Conservation (phyloP, 345 rosid species). For the Salix purpurea region DNA sequence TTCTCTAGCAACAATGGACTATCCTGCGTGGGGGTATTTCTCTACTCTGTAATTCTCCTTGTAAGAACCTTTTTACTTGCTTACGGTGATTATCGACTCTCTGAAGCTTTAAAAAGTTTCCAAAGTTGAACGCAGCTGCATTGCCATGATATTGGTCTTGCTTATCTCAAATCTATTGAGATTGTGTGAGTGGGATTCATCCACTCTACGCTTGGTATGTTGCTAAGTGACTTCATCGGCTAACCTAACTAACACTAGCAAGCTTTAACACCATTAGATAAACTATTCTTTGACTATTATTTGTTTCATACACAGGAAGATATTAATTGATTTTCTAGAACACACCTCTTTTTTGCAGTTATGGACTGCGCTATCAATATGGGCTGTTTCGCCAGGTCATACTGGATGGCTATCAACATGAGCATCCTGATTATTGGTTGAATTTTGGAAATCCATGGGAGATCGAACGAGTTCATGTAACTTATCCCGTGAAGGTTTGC, state of each 20-base stretch:
- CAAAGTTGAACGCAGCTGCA: background rate
- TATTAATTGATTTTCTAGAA: background rate
- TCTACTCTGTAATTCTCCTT: background rate
- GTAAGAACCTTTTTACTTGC: background rate
- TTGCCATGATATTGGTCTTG: background rate
- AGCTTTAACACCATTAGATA: background rate
- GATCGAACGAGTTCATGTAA: slow-evolving; percentile 41
- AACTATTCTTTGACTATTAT: background rate
- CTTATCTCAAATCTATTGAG: background rate
- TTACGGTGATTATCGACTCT: background rate
- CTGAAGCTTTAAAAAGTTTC: background rate
- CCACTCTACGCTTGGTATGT: too few species aligned
- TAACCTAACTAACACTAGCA: too few species aligned
- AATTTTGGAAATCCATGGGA: slow-evolving; percentile 56
- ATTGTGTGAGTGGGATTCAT: too few species aligned
- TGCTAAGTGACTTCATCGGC: too few species aligned
- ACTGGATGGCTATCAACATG: slow-evolving; percentile 47
- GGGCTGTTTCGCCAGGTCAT: slow-evolving; percentile 49
- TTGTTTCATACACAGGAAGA: background rate
- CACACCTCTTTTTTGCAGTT: slow-evolving; percentile 23
- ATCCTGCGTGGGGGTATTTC: slow-evolving; percentile 48
- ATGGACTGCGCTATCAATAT: slow-evolving; percentile 45
- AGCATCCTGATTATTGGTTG: slow-evolving; percentile 49
- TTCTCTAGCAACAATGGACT: slow-evolving; percentile 50
- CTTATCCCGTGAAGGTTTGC: slow-evolving; percentile 47